Base-by-base conservation (phyloP, 768 basidiomycete genomes). In the Amanita subjunquillea region DNA sequence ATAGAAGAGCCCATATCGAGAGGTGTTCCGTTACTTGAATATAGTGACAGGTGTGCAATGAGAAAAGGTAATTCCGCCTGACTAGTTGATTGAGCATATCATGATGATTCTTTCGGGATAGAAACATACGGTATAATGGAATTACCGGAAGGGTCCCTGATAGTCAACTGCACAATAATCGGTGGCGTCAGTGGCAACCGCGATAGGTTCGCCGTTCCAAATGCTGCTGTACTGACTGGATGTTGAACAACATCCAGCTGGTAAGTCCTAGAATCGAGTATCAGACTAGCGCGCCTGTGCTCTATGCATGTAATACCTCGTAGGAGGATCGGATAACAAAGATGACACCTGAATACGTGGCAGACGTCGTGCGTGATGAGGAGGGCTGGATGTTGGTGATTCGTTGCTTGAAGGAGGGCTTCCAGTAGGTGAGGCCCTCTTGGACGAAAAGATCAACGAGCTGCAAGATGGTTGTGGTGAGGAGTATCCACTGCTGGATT, bases 11-110 rank as follows among this genome's bases (percentile, higher is more conserved):
- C 79, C 68, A 80, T 75, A 58, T 90, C 84, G 63, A 89, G 63
- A 17, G 79, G 64, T 45, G 67, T 59, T 13, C 88, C 91, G 55
- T 90, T 85, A 22, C 73, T 83, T 27, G 80, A 79, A 62, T 78
- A 82, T 30, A 95, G 67, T 3, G 88, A 85, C 48, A 93, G 69
- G 60, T 91, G 85, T 29, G 90, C 87, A 56, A 94, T 76, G 41
- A 96, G 76, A 67, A 93, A 96, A 4, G 90, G 90, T 40, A 93
- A 72, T 60, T 94, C 92, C 58, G 79, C 74, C 65, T 91, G 86
- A 42, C 92, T 94, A 57, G 34, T 23, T 9, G 25, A 17, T 25
- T 53, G 36, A 53, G 25, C 47, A 40, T 27, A 50, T 25, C 32
- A 20, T 32, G 22, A 38, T 27, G 39, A 39, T 47, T 40, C 44